A percentile compares a stretch with the other conserved stretches of the same genome.
These are phyloP conservation scores for Fusarium sp. DNA, from an alignment of 2,329 filamentous ascomycete species.

Conservation along the genomic window DNA sequence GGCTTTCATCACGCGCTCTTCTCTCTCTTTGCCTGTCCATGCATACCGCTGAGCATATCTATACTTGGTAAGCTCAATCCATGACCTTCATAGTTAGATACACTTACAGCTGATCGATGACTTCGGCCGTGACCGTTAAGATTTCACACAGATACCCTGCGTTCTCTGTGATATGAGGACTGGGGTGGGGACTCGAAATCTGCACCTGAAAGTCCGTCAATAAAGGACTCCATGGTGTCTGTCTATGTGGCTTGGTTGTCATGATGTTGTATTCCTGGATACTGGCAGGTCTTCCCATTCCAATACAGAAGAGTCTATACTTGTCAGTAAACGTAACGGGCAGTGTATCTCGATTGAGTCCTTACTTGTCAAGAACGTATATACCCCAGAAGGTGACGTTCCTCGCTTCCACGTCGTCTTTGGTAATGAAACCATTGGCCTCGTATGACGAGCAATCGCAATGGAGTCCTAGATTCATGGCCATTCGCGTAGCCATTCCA, in stretches of 20 bases:
- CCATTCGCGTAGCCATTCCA: slow-evolving; percentile 11
- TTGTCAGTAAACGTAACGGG: not conserved
- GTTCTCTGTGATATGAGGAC: not conserved
- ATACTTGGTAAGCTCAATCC: not conserved
- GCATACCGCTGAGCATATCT: slow-evolving; percentile 12
- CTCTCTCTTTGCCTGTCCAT: slow-evolving; percentile 8
- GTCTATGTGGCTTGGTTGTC: not conserved
- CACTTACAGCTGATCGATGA: slow-evolving; percentile 11
- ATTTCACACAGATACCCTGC: not conserved
- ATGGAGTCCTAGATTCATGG: slow-evolving; percentile 12
- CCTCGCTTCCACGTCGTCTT: slow-evolving; percentile 4
- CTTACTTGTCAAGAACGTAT: slow-evolving; percentile 8
- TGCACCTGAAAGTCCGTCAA: not conserved
- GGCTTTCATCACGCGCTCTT: slow-evolving; percentile 12
- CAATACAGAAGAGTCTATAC: not conserved
- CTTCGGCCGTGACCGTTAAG: not conserved
- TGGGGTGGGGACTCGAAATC: not conserved
- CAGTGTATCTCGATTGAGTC: not conserved
- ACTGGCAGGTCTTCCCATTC: not conserved
- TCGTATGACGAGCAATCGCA: not conserved
- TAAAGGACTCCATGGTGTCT: not conserved
- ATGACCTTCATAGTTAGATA: rapidly evolving
- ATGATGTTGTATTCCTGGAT: slow-evolving; percentile 18
- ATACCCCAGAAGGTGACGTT: slow-evolving; percentile 16
- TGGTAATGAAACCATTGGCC: not conserved